Evolutionary conservation across 2,329 filamentous ascomycete species (phyloP).

Genomic region (Talaromyces sp.): DNA sequence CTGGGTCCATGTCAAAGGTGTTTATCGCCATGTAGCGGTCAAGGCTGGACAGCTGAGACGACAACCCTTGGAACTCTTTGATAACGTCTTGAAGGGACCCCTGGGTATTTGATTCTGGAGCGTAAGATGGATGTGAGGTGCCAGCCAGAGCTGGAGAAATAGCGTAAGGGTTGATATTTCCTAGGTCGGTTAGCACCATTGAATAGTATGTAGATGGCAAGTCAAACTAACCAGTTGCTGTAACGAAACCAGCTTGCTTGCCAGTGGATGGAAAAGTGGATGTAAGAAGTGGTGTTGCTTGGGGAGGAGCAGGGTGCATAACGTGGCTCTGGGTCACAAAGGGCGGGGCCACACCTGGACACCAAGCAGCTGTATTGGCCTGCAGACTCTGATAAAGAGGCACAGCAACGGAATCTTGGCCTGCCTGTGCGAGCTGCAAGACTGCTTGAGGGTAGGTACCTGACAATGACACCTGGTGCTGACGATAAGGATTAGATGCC

Average conservation of each 20-base stretch:
- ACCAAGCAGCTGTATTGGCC: constrained; percentile 14
- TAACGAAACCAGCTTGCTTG: not conserved
- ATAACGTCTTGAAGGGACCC: constrained; percentile 25
- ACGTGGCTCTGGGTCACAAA: constrained; percentile 11
- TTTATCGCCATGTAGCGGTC: constrained; percentile 36
- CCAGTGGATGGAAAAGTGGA: constrained; percentile 4
- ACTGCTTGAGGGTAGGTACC: not conserved
- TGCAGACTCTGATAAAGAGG: constrained; percentile 9
- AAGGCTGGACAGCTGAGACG: constrained; percentile 28
- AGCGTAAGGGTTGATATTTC: not conserved
- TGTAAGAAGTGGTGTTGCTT: constrained; percentile 10
- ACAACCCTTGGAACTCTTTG: constrained; percentile 25
- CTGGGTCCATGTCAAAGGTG: constrained; percentile 31
- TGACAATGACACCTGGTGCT: constrained; percentile 6
- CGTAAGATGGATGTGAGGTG: constrained; percentile 4
- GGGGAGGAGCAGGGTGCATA: constrained; percentile 11
- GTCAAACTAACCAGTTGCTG: not conserved
- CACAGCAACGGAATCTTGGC: constrained; percentile 13
- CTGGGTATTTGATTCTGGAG: constrained; percentile 14
- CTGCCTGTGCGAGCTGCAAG: constrained; percentile 10
- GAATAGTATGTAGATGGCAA: not conserved
- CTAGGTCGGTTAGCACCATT: constrained; percentile 9
- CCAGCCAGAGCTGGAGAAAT: constrained; percentile 6
- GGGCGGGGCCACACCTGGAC: constrained; percentile 14
- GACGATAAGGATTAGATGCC: constrained; percentile 11